Conservation (phyloP, 2,329 filamentous ascomycete species). For the Dactylellina parvicollis region DNA sequence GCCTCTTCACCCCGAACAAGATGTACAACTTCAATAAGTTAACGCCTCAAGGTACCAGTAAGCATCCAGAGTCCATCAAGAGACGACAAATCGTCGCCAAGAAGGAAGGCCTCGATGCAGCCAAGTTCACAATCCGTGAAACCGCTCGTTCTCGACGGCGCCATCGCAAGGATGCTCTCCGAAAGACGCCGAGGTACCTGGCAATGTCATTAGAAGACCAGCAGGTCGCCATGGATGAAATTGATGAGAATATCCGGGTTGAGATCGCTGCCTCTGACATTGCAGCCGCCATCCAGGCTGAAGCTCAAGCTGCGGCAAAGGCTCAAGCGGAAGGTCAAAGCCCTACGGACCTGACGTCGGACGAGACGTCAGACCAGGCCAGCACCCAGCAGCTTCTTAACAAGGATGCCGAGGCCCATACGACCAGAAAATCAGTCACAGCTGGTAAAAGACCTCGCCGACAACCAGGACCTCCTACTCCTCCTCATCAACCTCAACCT, state of each 20-base stretch:
- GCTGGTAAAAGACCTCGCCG: background rate
- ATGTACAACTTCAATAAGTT: slow-evolving; percentile 35
- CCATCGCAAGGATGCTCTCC: slow-evolving; percentile 34
- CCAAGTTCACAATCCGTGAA: slow-evolving; percentile 41
- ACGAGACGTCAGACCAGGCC: background rate
- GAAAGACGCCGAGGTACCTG: slow-evolving; percentile 1
- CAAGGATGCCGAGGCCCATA: background rate
- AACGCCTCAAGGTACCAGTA: slow-evolving; percentile 17
- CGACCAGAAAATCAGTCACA: background rate
- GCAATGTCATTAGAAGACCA: slow-evolving; percentile 1
- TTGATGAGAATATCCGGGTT: slow-evolving; percentile 13
- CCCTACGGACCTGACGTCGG: background rate
- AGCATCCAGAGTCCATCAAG: slow-evolving; percentile 49
- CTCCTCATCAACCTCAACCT: background rate
- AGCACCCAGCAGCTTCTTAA: slow-evolving; percentile 1
- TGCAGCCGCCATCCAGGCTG: slow-evolving; percentile 8
- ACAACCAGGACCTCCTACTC: background rate
- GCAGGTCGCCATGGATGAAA: slow-evolving; percentile 7
- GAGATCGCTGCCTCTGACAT: slow-evolving; percentile 38
- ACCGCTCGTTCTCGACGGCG: slow-evolving; percentile 40
- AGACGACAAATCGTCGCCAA: slow-evolving; percentile 40
- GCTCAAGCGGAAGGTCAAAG: background rate
- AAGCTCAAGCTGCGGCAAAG: background rate
- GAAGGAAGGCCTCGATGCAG: slow-evolving; percentile 39
- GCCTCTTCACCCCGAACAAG: slow-evolving; percentile 33